These are phyloP conservation scores for Madurella mycetomatis DNA, from an alignment of 2,329 filamentous ascomycete species.

Conservation along the genomic window DNA sequence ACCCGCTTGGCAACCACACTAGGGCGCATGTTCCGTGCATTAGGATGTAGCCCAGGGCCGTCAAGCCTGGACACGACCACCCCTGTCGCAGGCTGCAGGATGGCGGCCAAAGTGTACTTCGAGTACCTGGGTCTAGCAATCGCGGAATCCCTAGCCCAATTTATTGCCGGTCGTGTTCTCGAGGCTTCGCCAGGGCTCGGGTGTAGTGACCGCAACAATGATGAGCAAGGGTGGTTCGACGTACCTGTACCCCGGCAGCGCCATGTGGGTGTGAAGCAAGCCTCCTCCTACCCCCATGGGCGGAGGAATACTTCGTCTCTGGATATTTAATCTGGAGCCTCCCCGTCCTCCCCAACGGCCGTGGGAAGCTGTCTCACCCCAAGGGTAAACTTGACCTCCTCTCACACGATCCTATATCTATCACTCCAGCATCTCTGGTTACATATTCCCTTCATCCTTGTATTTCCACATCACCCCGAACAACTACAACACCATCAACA, in stretches of 20 bases:
- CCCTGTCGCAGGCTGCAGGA: constrained; percentile 23
- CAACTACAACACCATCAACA: neutral
- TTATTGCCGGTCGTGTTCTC: constrained; percentile 8
- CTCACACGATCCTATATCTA: neutral
- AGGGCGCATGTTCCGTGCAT: constrained; percentile 18
- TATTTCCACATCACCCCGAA: constrained; percentile 1
- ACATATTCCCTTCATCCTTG: constrained; percentile 9
- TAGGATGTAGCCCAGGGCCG: neutral
- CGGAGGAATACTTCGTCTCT: constrained; percentile 11
- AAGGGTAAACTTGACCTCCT: neutral
- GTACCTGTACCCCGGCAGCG: constrained; percentile 14
- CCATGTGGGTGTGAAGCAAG: constrained; percentile 19
- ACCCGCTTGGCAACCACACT: constrained; percentile 1
- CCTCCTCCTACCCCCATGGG: constrained; percentile 8
- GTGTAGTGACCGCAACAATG: constrained; percentile 5
- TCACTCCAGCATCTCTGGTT: neutral
- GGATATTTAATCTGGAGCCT: constrained; percentile 23
- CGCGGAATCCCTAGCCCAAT: neutral
- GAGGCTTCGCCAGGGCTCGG: constrained; percentile 9
- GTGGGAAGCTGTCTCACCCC: constrained; percentile 5
- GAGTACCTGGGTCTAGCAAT: constrained; percentile 3
- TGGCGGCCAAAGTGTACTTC: constrained; percentile 4
- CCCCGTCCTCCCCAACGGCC: constrained; percentile 14
- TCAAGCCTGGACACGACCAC: constrained; percentile 4
- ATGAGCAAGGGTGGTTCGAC: constrained; percentile 1